Percentiles rank a stretch among this genome's conserved stretches.
These are phyloP conservation scores for Wickerhamiella slavikovae DNA, from an alignment of 805 yeast species.

Conservation along the genomic window DNA sequence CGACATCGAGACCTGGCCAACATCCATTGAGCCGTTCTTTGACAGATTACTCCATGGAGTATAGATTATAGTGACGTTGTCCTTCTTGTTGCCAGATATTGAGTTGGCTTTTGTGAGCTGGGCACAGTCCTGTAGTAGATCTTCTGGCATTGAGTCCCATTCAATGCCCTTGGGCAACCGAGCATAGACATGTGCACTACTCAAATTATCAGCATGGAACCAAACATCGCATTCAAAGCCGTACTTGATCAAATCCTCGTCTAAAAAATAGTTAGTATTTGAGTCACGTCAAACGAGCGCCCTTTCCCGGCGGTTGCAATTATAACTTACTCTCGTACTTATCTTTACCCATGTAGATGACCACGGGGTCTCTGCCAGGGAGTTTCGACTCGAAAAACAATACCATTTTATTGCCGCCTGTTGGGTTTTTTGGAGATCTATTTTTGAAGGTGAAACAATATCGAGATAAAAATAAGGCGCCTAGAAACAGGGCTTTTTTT, in stretches of 20 bases:
- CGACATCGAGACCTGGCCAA: constrained; percentile 60
- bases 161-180: constrained; percentile 29
- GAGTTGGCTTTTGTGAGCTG: constrained; percentile 64
- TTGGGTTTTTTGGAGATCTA: too few species aligned
- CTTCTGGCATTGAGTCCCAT: constrained; percentile 30
- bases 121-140: constrained; percentile 34
- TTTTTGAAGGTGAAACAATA: too few species aligned
- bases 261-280: constrained; percentile 9
- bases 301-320: constrained; percentile 13
- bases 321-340: constrained; percentile 34
- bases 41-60: constrained; percentile 57
- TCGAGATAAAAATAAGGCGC: too few species aligned
- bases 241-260: constrained; percentile 36
- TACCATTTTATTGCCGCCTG: too few species aligned
- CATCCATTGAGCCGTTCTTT: constrained; percentile 51
- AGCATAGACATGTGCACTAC: constrained; percentile 61
- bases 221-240: constrained; percentile 50
- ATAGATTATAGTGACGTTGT: constrained; percentile 42
- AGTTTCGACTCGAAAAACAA: constrained; percentile 22
- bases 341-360: constrained; percentile 50
- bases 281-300: too few species aligned
- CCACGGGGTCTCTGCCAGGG: neutral
- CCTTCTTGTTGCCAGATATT: constrained; percentile 51
- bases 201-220: constrained; percentile 58
- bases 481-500: too few species aligned